These are phyloP conservation scores for Trichoderma sp. DNA, from an alignment of 2,329 filamentous ascomycete species.

Conservation along the genomic window DNA sequence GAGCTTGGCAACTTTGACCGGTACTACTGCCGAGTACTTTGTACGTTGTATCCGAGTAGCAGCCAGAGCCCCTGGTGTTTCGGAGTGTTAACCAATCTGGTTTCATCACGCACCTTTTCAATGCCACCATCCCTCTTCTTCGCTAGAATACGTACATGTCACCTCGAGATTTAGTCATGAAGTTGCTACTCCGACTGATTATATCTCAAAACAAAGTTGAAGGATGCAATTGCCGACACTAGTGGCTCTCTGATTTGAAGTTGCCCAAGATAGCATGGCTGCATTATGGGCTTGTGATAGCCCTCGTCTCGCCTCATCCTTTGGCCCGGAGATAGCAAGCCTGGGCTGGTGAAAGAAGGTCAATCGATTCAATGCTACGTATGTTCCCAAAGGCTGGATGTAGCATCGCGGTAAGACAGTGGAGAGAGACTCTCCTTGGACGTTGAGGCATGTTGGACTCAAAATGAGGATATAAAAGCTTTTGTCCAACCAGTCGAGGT, in stretches of 20 bases:
- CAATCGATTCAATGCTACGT: slow-evolving; percentile 15
- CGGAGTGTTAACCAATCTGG: slow-evolving; percentile 6
- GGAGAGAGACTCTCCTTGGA: not conserved
- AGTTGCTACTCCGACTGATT: not conserved
- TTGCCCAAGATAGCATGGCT: slow-evolving; percentile 12
- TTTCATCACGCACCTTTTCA: slow-evolving; percentile 14
- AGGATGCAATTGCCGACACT: not conserved
- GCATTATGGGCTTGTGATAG: not conserved
- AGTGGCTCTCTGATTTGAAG: not conserved
- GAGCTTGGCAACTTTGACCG: not conserved
- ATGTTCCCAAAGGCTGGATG: slow-evolving; percentile 11
- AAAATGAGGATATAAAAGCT: slow-evolving; percentile 15
- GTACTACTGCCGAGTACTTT: not conserved
- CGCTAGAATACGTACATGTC: not conserved
- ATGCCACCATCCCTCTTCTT: slow-evolving; percentile 19
- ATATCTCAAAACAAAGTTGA: not conserved
- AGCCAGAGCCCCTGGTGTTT: slow-evolving; percentile 17
- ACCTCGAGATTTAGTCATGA: not conserved
- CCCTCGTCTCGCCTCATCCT: not conserved
- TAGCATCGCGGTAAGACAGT: slow-evolving; percentile 21
- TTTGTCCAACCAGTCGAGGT: slow-evolving; percentile 14
- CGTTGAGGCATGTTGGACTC: not conserved
- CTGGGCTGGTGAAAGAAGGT: not conserved
- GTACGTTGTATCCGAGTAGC: not conserved
- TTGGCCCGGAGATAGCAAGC: not conserved